Percentiles rank a stretch among this genome's conserved stretches.
Evolutionary conservation across 768 basidiomycete species (phyloP).

Genomic region (Candolleomyces eurysporus): DNA sequence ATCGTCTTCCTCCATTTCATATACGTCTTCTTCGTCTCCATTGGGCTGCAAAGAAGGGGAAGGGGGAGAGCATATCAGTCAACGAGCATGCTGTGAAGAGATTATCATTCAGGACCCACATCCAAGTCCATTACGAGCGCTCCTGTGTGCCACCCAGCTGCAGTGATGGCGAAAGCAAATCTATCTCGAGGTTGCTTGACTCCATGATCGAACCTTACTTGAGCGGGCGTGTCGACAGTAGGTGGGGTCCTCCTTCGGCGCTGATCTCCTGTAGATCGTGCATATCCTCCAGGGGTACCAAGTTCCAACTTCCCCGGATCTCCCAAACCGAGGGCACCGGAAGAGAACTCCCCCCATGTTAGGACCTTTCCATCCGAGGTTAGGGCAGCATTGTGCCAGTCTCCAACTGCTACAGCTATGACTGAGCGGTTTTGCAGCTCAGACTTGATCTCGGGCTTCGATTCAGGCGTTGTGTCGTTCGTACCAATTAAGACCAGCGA

Average conservation of each 20-base stretch:
- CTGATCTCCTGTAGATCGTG: constrained; percentile 19
- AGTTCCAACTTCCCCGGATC: constrained; percentile 54
- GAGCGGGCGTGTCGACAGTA: constrained; percentile 56
- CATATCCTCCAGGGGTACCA: constrained; percentile 63
- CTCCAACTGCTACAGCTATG: constrained; percentile 87
- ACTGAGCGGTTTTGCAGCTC: constrained; percentile 73
- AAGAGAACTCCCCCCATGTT: constrained; percentile 78
- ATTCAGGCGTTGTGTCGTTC: constrained; percentile 38
- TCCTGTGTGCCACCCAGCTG: constrained; percentile 90
- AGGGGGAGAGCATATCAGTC: constrained; percentile 6
- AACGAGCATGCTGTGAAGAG: constrained; percentile 6
- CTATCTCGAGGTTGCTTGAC: constrained; percentile 47
- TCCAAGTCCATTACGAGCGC: constrained; percentile 85
- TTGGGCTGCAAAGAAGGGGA: constrained; percentile 27
- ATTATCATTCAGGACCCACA: constrained; percentile 36
- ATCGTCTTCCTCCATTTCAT: constrained; percentile 21
- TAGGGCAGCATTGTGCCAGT: constrained; percentile 89
- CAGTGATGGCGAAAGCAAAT: constrained; percentile 80
- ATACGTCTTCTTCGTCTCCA: constrained; percentile 36
- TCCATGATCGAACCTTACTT: constrained; percentile 70
- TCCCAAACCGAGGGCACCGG: constrained; percentile 85
- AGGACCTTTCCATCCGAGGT: constrained; percentile 72
- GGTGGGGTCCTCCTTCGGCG: constrained; percentile 30
- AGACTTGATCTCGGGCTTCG: constrained; percentile 61
- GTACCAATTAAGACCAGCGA: constrained; percentile 78